Evolutionary conservation across 2,329 filamentous ascomycete genomes (phyloP).

Genomic region (Trichoderma afroharzianum): DNA sequence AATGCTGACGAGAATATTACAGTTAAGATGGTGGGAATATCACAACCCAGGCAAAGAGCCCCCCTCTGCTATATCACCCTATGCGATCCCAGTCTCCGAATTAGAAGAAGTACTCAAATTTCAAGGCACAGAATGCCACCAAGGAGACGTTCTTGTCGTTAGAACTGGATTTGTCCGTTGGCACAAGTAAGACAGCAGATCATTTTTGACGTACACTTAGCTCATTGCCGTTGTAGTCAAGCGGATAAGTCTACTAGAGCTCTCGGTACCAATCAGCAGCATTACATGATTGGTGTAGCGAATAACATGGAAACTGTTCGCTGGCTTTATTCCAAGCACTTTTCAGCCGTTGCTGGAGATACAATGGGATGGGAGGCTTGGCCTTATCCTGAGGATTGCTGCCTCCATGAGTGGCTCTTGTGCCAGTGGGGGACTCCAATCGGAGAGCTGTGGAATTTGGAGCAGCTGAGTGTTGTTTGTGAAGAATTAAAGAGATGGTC

Average conservation of each 20-base stretch:
- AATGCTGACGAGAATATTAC: background rate
- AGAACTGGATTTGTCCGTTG: background rate
- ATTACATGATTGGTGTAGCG: background rate
- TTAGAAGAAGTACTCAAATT: background rate
- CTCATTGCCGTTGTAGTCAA: background rate
- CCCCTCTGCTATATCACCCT: background rate
- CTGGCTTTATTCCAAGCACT: slow-evolving; percentile 1
- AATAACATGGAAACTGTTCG: background rate
- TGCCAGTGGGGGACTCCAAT: background rate
- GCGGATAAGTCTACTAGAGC: background rate
- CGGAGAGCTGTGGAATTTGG: background rate
- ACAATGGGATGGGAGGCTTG: background rate
- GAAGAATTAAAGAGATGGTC: background rate
- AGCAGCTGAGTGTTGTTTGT: background rate
- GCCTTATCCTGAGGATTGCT: background rate
- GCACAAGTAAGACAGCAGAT: background rate
- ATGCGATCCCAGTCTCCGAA: background rate
- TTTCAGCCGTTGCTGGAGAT: background rate
- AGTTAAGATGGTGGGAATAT: background rate
- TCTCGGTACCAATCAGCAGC: background rate
- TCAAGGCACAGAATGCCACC: background rate
- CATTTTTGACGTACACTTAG: background rate
- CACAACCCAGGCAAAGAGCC: background rate
- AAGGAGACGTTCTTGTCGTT: background rate
- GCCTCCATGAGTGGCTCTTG: background rate